Conservation (phyloP, 352 stramenopile genomes). For the Phytophthora hybrid region DNA sequence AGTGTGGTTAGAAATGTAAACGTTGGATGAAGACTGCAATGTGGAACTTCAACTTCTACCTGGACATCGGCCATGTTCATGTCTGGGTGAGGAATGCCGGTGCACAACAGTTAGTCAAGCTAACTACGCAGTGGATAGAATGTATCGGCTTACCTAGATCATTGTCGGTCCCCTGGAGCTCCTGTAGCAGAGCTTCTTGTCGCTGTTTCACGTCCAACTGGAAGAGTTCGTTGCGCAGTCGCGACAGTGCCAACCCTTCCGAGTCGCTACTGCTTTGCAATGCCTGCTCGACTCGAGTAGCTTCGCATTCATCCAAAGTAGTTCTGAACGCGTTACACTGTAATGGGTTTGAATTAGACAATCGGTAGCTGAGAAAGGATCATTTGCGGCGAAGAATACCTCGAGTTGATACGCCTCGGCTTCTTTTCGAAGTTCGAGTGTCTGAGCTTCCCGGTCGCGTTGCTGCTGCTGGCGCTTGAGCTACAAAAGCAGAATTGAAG, state of each 20-base stretch:
- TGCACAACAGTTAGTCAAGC: not conserved
- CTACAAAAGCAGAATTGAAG: not conserved
- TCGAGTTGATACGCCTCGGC: constrained; percentile 34
- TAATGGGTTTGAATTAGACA: not conserved
- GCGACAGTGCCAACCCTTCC: constrained; percentile 24
- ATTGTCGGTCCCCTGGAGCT: constrained; percentile 45
- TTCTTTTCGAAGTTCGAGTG: constrained; percentile 35
- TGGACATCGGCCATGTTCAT: constrained; percentile 42
- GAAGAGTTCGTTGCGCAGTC: constrained; percentile 58
- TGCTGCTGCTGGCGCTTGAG: constrained; percentile 34
- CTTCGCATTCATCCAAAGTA: constrained; percentile 25
- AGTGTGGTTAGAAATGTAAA: not conserved
- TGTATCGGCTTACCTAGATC: constrained; percentile 38
- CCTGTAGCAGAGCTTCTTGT: constrained; percentile 46
- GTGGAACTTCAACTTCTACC: constrained; percentile 25
- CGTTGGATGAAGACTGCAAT: not conserved
- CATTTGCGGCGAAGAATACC: not conserved
- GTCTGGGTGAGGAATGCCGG: not conserved
- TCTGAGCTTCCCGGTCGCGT: constrained; percentile 30
- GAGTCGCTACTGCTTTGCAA: constrained; percentile 7
- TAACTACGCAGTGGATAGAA: not conserved
- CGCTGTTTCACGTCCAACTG: constrained; percentile 62
- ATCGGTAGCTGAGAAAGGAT: not conserved
- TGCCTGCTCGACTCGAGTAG: constrained; percentile 28
- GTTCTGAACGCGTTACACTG: constrained; percentile 26